Evolutionary conservation across 768 basidiomycete genomes (phyloP), one percentile per base, ranked within the genome.

Genomic region (Strobilomyces dryophilus): DNA sequence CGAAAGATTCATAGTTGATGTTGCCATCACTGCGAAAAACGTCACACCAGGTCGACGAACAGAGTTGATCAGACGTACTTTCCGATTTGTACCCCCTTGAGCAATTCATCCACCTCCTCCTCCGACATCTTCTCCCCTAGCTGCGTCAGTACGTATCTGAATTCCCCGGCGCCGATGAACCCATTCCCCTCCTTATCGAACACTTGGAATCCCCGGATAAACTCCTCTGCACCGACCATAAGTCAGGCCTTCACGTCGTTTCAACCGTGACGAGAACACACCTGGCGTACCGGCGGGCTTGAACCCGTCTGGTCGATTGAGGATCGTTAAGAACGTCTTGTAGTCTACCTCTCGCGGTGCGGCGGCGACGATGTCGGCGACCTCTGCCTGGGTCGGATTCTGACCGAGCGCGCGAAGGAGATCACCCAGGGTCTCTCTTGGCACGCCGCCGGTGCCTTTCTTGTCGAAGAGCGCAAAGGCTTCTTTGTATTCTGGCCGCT

Each of bases 321-420:
- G 79, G 61, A 99, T 94, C 18, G 81, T 76, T 55, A 97, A 70
- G 71, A 99, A 99, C 0, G 89, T 82, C 70, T 89, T 87, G 77
- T 94, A 98, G 71, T 95, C 91, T 48, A 98, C 95, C 52, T 95
- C 89, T 53, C 83, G 75, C 15, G 91, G 91, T 3, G 91, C 84
- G 14, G 73, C 68, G 5, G 76, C 73, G 27, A 89, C 80, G 58
- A 98, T 84, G 18, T 92, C 88, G 9, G 83, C 81, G 5, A 98
- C 94, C 71, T 99, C 95, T n/a, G 89, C 86, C 69, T 98, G 97
- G 0, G 95, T 98, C n/a, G 97, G 97, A 69, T 99, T 99, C 75
- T 98, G 97, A 3, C 97, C 97, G 4, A 99, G 76, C 0, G 93
- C 93, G 41, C 97, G 83, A 15, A 99, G 74, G 10, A 99, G 81